These are phyloP conservation scores for Casaregolazyma lundiana DNA, from an alignment of 1,139 yeast genomes.

Conservation along the genomic window DNA sequence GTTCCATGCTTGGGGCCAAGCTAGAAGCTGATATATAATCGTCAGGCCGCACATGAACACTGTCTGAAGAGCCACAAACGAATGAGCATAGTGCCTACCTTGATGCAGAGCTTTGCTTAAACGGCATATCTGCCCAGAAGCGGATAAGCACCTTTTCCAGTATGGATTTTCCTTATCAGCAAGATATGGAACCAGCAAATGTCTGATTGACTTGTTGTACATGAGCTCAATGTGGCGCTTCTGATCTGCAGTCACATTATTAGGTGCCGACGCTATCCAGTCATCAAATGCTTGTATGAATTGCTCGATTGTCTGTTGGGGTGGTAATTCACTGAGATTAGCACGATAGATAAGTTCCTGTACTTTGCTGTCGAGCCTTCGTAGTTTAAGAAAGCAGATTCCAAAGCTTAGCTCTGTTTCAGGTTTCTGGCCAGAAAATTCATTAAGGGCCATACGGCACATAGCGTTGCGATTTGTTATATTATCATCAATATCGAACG, in stretches of 20 bases:
- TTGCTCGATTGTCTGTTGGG: conserved; percentile 2
- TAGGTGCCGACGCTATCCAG: conserved; percentile 9
- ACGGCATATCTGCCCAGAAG: conserved; percentile 13
- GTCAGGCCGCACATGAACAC: conserved; percentile 16
- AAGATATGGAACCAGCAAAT: conserved; percentile 10
- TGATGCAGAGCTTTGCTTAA: conserved; percentile 12
- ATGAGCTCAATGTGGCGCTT: conserved; percentile 13
- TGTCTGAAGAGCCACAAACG: conserved; percentile 15
- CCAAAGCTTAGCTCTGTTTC: conserved; percentile 8
- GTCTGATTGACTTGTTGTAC: conserved; percentile 12
- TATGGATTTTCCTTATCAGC: conserved; percentile 6
- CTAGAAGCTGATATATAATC: conserved; percentile 12
- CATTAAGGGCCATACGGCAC: background rate
- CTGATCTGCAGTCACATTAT: conserved; percentile 5
- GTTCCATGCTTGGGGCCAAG: conserved; percentile 13
- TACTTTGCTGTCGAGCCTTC: conserved; percentile 13
- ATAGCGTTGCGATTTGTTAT: conserved; percentile 3
- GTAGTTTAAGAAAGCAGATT: conserved; percentile 9
- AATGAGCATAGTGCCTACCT: conserved; percentile 13
- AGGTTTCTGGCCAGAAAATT: background rate
- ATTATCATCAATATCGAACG: conserved; percentile 12
- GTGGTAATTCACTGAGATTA: conserved; percentile 8
- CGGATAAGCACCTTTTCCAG: conserved; percentile 8
- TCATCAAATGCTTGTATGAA: conserved; percentile 2
- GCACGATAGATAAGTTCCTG: conserved; percentile 14